Evolutionary conservation across 495 filamentous ascomycete genomes (phyloP).

Genomic region (Friedmanniomyces endolithicus): DNA sequence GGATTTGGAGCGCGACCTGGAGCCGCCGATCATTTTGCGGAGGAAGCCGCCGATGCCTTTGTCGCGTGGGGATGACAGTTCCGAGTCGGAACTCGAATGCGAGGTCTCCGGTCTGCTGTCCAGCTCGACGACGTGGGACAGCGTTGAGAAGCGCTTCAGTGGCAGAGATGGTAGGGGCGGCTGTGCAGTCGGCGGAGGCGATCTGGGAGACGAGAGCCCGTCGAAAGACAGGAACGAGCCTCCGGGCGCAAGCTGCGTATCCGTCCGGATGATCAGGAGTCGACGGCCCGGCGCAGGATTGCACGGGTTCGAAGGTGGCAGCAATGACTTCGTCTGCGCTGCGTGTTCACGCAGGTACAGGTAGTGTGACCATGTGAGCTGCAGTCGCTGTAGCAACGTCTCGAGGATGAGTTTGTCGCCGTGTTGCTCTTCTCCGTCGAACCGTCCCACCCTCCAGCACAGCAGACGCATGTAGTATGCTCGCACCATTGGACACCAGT

Average conservation of each 20-base stretch:
- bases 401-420: slow-evolving; percentile 49
- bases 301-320: slow-evolving; percentile 68
- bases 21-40: slow-evolving; percentile 15
- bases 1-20: slow-evolving; percentile 16
- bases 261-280: slow-evolving; percentile 84
- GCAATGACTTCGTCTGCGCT: slow-evolving; percentile 39
- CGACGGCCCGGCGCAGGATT: slow-evolving; percentile 82
- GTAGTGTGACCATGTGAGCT: slow-evolving; percentile 67
- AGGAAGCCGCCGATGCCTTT: slow-evolving; percentile 16
- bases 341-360: slow-evolving; percentile 56
- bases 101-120: slow-evolving; percentile 20
- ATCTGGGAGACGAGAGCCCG: slow-evolving; percentile 38
- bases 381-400: slow-evolving; percentile 54
- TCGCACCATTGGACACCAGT: slow-evolving; percentile 98
- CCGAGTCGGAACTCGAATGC: slow-evolving; percentile 13
- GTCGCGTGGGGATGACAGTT: background rate
- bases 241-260: slow-evolving; percentile 41
- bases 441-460: slow-evolving; percentile 83
- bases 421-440: slow-evolving; percentile 47
- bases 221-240: slow-evolving; percentile 55
- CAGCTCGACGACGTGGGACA: slow-evolving; percentile 13
- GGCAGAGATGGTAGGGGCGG: background rate
- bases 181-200: slow-evolving; percentile 17
- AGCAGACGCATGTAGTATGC: slow-evolving; percentile 89
- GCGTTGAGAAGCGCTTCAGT: slow-evolving; percentile 14